phyloP scores from a whole-genome alignment of 148 eudicot species.

The Amaranthus cruentus region DNA sequence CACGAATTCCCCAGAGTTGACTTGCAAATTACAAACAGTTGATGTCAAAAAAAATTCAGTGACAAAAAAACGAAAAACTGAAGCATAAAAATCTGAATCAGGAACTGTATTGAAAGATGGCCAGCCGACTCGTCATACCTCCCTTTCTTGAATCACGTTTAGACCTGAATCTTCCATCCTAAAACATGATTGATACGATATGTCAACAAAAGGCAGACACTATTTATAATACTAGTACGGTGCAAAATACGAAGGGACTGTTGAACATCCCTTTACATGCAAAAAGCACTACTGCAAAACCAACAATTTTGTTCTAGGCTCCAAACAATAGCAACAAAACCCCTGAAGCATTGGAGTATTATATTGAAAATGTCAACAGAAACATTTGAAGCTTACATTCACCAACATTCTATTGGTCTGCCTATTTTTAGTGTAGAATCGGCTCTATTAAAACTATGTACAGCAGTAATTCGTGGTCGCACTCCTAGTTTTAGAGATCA shows the following conservation, averaged over 20 bases:
- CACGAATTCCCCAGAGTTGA: neutral
- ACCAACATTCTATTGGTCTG: neutral
- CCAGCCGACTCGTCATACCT: conserved; percentile 49
- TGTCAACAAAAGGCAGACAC: conserved; percentile 28
- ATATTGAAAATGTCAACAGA: too few species aligned
- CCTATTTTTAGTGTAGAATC: neutral
- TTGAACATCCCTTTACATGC: neutral
- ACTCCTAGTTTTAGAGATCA: neutral
- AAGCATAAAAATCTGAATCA: conserved; percentile 1
- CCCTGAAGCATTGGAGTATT: too few species aligned
- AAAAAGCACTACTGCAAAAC: neutral
- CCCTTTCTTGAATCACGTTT: conserved; percentile 95
- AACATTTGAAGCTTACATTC: neutral
- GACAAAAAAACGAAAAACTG: neutral
- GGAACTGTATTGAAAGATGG: neutral
- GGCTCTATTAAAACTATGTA: too few species aligned
- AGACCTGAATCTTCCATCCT: conserved; percentile 98
- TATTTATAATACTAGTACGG: neutral
- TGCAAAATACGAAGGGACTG: neutral
- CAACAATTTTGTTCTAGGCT: neutral
- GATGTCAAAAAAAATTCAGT: neutral
- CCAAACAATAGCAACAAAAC: too few species aligned
- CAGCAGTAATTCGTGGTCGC: too few species aligned
- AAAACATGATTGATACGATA: conserved; percentile 41
- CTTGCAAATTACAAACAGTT: neutral